Evolutionary conservation across 768 basidiomycete species (phyloP).

Genomic region (Suillus lakei): DNA sequence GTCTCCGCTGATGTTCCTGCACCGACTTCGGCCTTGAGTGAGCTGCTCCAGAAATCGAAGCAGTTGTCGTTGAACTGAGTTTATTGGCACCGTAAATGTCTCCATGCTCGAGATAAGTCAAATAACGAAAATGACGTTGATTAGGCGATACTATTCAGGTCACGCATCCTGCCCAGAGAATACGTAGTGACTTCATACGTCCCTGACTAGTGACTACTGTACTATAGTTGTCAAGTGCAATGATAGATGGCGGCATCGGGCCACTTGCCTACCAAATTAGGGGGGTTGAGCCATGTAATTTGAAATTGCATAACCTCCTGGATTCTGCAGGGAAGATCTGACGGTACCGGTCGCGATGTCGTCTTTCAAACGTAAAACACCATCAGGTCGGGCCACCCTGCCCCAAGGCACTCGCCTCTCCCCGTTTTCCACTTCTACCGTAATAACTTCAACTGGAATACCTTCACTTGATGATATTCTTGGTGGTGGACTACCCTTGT

Average conservation of each 20-base stretch:
- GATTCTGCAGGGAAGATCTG: not conserved
- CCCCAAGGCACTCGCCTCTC: constrained; percentile 62
- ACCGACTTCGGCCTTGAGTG: constrained; percentile 7
- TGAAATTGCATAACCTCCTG: not conserved
- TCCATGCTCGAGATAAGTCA: not conserved
- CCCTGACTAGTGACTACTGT: not conserved
- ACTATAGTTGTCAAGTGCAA: not conserved
- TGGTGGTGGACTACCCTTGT: constrained; percentile 88
- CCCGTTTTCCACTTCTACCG: constrained; percentile 57
- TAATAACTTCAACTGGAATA: constrained; percentile 83
- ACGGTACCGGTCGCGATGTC: constrained; percentile 58
- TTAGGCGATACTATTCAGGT: not conserved
- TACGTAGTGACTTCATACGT: not conserved
- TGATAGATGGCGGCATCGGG: not conserved
- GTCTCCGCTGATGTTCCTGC: not conserved
- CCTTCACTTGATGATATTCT: constrained; percentile 95
- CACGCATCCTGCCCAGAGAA: not conserved
- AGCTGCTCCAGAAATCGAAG: constrained; percentile 18
- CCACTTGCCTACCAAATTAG: not conserved
- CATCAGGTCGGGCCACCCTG: constrained; percentile 46
- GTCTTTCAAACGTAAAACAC: constrained; percentile 76
- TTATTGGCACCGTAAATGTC: not conserved
- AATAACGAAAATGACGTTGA: not conserved
- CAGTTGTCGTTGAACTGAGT: constrained; percentile 30
- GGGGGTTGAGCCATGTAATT: not conserved